phyloP scores from a whole-genome alignment of 306 rosid genomes.

The Quercus alba region DNA sequence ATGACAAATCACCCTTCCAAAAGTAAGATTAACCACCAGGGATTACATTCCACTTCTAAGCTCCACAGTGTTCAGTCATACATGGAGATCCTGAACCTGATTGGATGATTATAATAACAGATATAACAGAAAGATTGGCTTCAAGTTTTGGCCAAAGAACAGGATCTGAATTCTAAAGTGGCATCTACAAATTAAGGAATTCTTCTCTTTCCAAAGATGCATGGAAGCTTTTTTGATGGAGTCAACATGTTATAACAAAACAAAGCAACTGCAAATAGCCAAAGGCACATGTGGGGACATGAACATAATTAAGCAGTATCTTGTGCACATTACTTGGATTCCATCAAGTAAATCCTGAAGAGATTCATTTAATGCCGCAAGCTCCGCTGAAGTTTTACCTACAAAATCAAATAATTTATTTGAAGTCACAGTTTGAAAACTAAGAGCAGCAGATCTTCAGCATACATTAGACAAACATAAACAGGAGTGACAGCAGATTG shows the following conservation, averaged over 20 bases:
- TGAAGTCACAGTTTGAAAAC: slow-evolving; percentile 21
- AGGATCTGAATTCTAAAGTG: not conserved
- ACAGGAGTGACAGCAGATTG: not conserved
- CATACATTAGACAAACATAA: slow-evolving; percentile 2
- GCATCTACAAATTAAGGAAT: not conserved
- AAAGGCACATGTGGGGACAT: slow-evolving; percentile 5
- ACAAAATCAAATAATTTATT: slow-evolving; percentile 1
- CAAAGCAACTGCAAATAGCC: slow-evolving; percentile 6
- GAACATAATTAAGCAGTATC: slow-evolving; percentile 6
- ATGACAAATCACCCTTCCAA: not conserved
- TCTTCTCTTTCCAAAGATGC: not conserved
- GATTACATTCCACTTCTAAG: not conserved
- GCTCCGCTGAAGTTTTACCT: slow-evolving; percentile 65
- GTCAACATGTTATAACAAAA: not conserved
- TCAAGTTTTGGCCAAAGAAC: not conserved
- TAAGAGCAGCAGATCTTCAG: slow-evolving; percentile 10
- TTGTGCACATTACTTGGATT: slow-evolving; percentile 59
- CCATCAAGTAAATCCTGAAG: slow-evolving; percentile 97
- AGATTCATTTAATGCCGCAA: slow-evolving; percentile 74
- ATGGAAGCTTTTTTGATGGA: not conserved
- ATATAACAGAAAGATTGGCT: not conserved
- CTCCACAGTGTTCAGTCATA: not conserved
- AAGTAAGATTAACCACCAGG: not conserved
- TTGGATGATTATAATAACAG: not conserved
- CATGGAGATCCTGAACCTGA: not conserved